Evolutionary conservation across 768 basidiomycete genomes (phyloP), one percentile per base, ranked within the genome.

Genomic region (Tulasnella sp.): DNA sequence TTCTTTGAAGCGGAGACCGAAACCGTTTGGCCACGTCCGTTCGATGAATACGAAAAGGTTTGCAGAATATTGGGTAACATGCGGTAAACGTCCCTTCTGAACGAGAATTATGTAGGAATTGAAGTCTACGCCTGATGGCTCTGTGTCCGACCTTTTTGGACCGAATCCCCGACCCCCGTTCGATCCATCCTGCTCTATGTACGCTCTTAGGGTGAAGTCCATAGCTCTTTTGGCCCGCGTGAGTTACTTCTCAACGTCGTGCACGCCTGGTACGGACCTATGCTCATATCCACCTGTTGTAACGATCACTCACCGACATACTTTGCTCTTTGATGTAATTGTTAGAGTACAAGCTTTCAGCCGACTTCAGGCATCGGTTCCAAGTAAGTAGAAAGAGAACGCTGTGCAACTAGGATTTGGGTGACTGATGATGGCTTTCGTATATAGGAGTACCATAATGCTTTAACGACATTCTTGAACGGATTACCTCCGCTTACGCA

Each of bases 31-130:
- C 74, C 74, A 14, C 22, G 74, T 14, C 44, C 47, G 16, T 59
- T 74, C n/a, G 74, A 74, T 1, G 74, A 74, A 34, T 74, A 74
- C 66, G 73, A 74, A 62, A 35, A 32, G 36, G 74, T 74, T n/a
- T n/a, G n/a, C 34, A 22, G 73, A 34, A 35, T 22, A 17, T 19
- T 66, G 3, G 11, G 11, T 34, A 2, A 52, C n/a, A 29, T 22
- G 17, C 39, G 26, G 39, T 8, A 17, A 16, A 35, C 39, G 4
- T 41, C 5, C 9, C 44, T 26, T 40, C 32, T 42, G n/a, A 41
- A 26, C 14, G 1, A 22, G 22, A 34, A 35, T 19, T 19, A 32
- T 35, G 5, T 39, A 72, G 71, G 62, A 62, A 5, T 35, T 22
- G 12, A 12, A 26, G 17, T 26, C n/a, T 22, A n/a, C 11, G 8